phyloP scores from a whole-genome alignment of 495 filamentous ascomycete species.

The Xylaria cubensis region DNA sequence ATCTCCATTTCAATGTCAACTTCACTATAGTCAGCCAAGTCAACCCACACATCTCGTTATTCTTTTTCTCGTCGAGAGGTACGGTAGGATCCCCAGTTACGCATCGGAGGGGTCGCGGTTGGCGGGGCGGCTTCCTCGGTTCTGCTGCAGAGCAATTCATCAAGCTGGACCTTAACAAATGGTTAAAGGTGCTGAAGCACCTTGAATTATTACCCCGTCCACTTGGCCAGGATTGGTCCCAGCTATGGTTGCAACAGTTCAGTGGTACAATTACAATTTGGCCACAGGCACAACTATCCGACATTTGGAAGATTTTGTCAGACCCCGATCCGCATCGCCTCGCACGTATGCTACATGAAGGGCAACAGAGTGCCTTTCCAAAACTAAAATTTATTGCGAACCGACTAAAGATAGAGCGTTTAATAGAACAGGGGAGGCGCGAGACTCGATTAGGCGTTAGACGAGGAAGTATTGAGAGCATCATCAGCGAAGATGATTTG shows the following conservation, averaged over 20 bases:
- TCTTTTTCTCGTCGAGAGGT: slow-evolving; percentile 95
- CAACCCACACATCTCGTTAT: slow-evolving; percentile 96
- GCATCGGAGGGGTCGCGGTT: slow-evolving; percentile 89
- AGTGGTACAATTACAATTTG: slow-evolving; percentile 95
- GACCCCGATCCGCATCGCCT: slow-evolving; percentile 79
- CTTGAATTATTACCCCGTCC: slow-evolving; percentile 89
- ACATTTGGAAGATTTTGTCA: slow-evolving; percentile 85
- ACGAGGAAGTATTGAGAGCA: slow-evolving; percentile 53
- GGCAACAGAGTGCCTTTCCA: slow-evolving; percentile 84
- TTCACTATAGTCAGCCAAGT: slow-evolving; percentile 97
- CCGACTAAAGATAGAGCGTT: slow-evolving; percentile 78
- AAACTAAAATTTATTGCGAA: slow-evolving; percentile 91
- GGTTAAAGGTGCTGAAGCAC: slow-evolving; percentile 91
- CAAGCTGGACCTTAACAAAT: slow-evolving; percentile 94
- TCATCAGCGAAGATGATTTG: slow-evolving; percentile 53
- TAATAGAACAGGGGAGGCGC: slow-evolving; percentile 77
- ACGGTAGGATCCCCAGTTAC: slow-evolving; percentile 92
- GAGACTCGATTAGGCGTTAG: slow-evolving; percentile 52
- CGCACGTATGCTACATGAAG: slow-evolving; percentile 85
- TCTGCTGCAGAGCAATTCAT: slow-evolving; percentile 93
- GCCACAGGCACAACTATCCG: slow-evolving; percentile 74
- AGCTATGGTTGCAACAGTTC: slow-evolving; percentile 95
- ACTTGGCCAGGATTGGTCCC: slow-evolving; percentile 94
- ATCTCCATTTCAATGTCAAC: slow-evolving; percentile 96
- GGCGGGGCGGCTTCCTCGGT: slow-evolving; percentile 93